These are phyloP conservation scores for Coffea eugenioides DNA, from an alignment of 257 asterid species.

Conservation along the genomic window DNA sequence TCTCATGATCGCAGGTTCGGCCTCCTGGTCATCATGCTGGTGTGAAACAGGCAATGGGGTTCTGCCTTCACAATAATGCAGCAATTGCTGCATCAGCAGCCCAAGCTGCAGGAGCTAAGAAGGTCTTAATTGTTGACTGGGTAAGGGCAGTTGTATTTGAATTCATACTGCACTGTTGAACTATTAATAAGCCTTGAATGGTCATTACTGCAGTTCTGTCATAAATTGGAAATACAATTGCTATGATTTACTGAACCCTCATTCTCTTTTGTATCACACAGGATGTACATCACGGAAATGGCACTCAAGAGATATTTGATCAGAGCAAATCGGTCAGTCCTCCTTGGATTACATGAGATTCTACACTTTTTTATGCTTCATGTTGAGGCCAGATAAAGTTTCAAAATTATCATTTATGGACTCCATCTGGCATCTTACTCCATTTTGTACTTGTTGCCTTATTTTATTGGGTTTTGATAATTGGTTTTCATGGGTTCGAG, in stretches of 20 bases:
- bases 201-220: not conserved
- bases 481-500: not conserved
- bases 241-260: not conserved
- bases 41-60: constrained; percentile 95
- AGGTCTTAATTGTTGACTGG: constrained; percentile 92
- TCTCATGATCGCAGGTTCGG: constrained; percentile 68
- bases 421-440: not conserved
- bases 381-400: not conserved
- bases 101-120: constrained; percentile 91
- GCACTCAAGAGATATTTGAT: constrained; percentile 97
- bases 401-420: not conserved
- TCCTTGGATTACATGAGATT: not conserved
- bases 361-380: not conserved
- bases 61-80: constrained; percentile 98
- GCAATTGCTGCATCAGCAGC: constrained; percentile 97
- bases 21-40: constrained; percentile 99
- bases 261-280: constrained; percentile 32
- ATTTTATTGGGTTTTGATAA: not conserved
- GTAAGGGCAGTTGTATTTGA: constrained; percentile 33
- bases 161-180: not conserved
- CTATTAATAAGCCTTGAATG: not conserved
- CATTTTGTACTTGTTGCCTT: not conserved
- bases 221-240: constrained; percentile 1
- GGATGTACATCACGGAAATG: constrained; percentile 99
- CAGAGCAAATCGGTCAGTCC: constrained; percentile 73